Base-by-base conservation (phyloP, 768 basidiomycete genomes). In the Suillus clintonianus region DNA sequence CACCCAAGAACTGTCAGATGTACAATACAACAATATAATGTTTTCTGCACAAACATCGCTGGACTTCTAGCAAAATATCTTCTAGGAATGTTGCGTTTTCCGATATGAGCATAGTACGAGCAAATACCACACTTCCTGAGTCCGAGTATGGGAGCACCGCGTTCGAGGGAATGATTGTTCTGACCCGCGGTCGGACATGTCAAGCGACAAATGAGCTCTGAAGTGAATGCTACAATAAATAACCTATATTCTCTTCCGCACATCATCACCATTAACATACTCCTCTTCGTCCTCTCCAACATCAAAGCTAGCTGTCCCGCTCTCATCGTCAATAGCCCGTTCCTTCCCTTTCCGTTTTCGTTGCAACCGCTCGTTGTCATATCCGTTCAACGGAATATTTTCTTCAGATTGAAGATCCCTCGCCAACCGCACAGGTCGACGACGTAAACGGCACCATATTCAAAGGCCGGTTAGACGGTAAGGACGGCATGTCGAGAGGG, bases 371-470 rank as follows among this genome's bases (percentile, higher is more conserved):
- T 76, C 83, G 1, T 78, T 79, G 11, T 85, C 84, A 24, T 85
- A 81, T 13, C 80, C 80, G 51, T 82, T 86, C 34, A 94, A 79
- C 22, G 93, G 89, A 67, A 93, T 89, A 67, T 79, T 82, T 76
- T 96, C 95, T 73, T 92, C 89, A 43, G 76, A 64, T 22, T 64
- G 17, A 41, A 60, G 0, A 41, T 39, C 19, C 37, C 47, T 14
- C 32, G 27, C 24, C 51, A 64, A 15, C 48, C 41, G 32, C 47
- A 81, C 64, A 14, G 81, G 76, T 61, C 70, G 63, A 42, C 79
- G 77, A 47, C 89, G 82, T 19, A 83, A 70, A 45, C 93, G 88
- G 77, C 86, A 92, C 88, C 91, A 98, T 62, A 97, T 80, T 76
- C 91, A 94, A 11, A 84, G 76, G 0, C 87, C 92, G 59, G 1